A percentile compares a stretch with the other conserved stretches of the same genome.
These are phyloP conservation scores for Neofusicoccum cordaticola DNA, from an alignment of 2,329 filamentous ascomycete genomes.

Conservation along the genomic window DNA sequence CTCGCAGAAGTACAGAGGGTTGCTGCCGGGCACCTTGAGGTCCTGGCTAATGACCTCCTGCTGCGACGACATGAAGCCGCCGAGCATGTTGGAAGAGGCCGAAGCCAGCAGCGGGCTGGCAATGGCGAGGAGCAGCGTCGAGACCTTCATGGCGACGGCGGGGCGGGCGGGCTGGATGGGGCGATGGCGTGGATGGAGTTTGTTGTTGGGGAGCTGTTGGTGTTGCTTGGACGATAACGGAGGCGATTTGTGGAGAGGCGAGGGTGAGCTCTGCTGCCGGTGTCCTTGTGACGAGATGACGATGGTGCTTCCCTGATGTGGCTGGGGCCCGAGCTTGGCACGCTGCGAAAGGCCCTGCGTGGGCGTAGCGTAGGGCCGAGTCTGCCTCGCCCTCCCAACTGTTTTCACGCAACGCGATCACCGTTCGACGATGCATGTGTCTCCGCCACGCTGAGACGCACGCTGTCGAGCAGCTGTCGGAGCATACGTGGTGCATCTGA, in stretches of 20 bases:
- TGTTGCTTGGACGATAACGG: conserved; percentile 10
- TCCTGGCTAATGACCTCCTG: conserved; percentile 41
- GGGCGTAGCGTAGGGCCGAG: not conserved
- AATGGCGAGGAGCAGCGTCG: conserved; percentile 10
- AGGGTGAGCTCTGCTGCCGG: not conserved
- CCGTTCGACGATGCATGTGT: not conserved
- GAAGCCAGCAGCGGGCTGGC: conserved; percentile 12
- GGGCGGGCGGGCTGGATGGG: not conserved
- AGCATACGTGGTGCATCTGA: not conserved
- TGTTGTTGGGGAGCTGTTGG: not conserved
- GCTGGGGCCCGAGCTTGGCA: conserved; percentile 7
- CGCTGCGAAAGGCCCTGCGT: not conserved
- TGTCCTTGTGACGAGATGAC: conserved; percentile 13
- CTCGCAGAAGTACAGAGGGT: conserved; percentile 77
- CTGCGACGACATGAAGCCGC: conserved; percentile 1
- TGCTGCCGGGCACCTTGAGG: conserved; percentile 74
- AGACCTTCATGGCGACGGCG: conserved; percentile 13
- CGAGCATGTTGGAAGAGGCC: conserved; percentile 8
- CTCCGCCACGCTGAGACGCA: not conserved
- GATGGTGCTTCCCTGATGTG: conserved; percentile 2
- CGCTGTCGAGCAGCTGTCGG: not conserved
- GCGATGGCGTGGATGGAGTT: not conserved
- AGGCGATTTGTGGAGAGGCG: conserved; percentile 5
- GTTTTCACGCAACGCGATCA: not conserved
- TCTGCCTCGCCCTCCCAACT: not conserved